A percentile compares a stretch with the other conserved stretches of the same genome.
phyloP scores from a whole-genome alignment of 352 stramenopile species.

The Pythium aphanidermatum region DNA sequence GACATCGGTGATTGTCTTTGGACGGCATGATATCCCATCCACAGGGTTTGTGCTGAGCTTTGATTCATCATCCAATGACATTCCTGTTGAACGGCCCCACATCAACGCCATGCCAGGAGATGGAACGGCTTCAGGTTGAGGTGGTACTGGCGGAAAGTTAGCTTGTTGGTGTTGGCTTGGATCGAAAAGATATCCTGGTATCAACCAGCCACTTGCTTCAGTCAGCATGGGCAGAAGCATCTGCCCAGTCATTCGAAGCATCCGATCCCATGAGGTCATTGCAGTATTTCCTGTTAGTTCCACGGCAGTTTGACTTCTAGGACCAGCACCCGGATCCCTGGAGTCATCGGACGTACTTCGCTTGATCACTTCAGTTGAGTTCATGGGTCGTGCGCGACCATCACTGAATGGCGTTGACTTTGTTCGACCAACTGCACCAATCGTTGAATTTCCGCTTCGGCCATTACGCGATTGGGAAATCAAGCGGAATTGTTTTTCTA shows the following conservation, averaged over 20 bases:
- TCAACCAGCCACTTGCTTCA: constrained; percentile 35
- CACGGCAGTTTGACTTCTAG: not conserved
- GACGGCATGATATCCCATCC: constrained; percentile 8
- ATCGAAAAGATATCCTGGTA: constrained; percentile 51
- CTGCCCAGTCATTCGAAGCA: constrained; percentile 10
- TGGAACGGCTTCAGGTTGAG: constrained; percentile 30
- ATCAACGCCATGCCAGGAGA: constrained; percentile 44
- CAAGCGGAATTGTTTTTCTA: constrained; percentile 14
- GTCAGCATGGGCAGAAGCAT: constrained; percentile 23
- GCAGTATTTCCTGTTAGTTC: not conserved
- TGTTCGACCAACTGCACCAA: not conserved
- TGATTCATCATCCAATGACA: constrained; percentile 58
- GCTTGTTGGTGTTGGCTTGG: constrained; percentile 4
- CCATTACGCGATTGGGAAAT: not conserved
- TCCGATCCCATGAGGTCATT: constrained; percentile 13
- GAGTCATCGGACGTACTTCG: constrained; percentile 8
- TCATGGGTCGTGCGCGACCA: not conserved
- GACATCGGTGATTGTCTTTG: constrained; percentile 17
- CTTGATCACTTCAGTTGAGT: not conserved
- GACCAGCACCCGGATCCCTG: too few species aligned
- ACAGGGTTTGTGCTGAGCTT: constrained; percentile 15
- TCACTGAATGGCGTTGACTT: not conserved
- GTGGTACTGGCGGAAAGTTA: constrained; percentile 8
- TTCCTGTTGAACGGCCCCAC: constrained; percentile 49
- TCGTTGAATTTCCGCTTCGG: not conserved